These are phyloP conservation scores for Eutrema heterophyllum DNA, from an alignment of 345 rosid genomes.

Conservation along the genomic window DNA sequence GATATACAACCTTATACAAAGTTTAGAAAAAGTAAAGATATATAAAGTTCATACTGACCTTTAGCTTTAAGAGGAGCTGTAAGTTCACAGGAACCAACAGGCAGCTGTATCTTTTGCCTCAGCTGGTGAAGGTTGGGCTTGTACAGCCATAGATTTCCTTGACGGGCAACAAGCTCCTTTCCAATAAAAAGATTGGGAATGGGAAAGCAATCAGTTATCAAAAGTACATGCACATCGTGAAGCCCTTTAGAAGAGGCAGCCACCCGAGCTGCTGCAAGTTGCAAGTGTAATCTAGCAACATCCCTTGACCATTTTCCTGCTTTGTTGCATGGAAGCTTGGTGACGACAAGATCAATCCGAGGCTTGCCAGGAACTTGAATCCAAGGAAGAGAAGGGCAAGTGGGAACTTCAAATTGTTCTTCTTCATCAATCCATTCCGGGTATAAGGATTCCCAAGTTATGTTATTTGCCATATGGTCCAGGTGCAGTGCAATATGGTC, in stretches of 20 bases:
- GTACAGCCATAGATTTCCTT: conserved; percentile 75
- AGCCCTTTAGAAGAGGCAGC: conserved; percentile 70
- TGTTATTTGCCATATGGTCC: conserved; percentile 30
- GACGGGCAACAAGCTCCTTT: conserved; percentile 52
- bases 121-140: conserved; percentile 54
- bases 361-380: conserved; percentile 72
- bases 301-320: conserved; percentile 74
- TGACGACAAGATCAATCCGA: conserved; percentile 65
- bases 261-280: conserved; percentile 77
- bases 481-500: conserved; percentile 54
- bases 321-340: conserved; percentile 78
- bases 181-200: conserved; percentile 75
- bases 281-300: conserved; percentile 78
- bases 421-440: conserved; percentile 97
- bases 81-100: conserved; percentile 91
- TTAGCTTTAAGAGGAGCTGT: conserved; percentile 77
- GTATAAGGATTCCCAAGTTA: conserved; percentile 78
- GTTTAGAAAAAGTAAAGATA: neutral
- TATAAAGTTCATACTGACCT: conserved; percentile 42
- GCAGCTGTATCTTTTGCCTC: conserved; percentile 48
- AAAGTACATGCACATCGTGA: conserved; percentile 63
- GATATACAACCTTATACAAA: neutral
- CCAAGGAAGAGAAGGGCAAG: conserved; percentile 68
- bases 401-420: conserved; percentile 77
- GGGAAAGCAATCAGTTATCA: conserved; percentile 71